Base-by-base conservation (phyloP, 257 asterid species). In the Solanum megistacrolobum region DNA sequence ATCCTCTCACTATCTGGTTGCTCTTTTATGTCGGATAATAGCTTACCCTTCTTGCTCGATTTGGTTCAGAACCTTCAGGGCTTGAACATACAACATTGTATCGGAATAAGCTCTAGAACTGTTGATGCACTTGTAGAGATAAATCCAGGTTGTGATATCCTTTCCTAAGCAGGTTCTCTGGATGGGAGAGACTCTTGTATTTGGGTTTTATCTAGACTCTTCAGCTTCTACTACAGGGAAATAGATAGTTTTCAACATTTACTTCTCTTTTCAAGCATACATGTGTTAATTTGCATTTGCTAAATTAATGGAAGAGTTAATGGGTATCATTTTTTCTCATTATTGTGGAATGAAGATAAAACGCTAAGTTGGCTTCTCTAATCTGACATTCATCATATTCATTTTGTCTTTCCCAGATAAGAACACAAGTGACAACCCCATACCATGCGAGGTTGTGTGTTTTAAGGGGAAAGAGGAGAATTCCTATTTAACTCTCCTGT, bases 61-160 rank as follows among this genome's bases (percentile, higher is more conserved):
- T 12, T 97, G 89, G 98, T 98, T 7, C 76, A 78, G 89, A 87
- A 89, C 16, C 90, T 97, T 72, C 84, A 90, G 34, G 98, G 98
- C 7, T 89, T 96, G 92, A 96, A 92, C 91, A 92, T 96, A 78
- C 95, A 94, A 89, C n/a, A n/a, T n/a, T n/a, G n/a, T n/a, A n/a
- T n/a, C n/a, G n/a, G n/a, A n/a, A n/a, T n/a, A n/a, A n/a, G n/a
- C n/a, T n/a, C n/a, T n/a, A n/a, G n/a, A n/a, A n/a, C n/a, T n/a
- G n/a, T n/a, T n/a, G n/a, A n/a, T n/a, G n/a, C n/a, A n/a, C n/a
- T n/a, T n/a, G n/a, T n/a, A n/a, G n/a, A n/a, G n/a, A n/a, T n/a
- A n/a, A n/a, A n/a, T n/a, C n/a, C n/a, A n/a, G n/a, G n/a, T n/a
- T n/a, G n/a, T n/a, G n/a, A n/a, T n/a, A n/a, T n/a, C n/a, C n/a